Evolutionary conservation across 805 yeast genomes (phyloP).

Genomic region (Saccharomycopsis sp.): DNA sequence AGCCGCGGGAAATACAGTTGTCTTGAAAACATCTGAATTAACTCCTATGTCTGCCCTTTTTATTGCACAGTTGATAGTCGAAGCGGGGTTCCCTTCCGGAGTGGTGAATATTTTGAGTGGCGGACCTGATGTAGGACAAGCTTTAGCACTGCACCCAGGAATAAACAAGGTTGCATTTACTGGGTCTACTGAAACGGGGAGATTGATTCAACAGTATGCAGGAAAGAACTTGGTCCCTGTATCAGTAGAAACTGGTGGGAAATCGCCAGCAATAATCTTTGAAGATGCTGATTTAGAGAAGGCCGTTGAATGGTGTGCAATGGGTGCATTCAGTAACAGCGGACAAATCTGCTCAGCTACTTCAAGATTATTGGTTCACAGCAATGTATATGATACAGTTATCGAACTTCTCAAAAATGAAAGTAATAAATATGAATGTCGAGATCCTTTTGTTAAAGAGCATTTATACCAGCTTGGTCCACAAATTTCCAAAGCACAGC

Average conservation of each 20-base stretch:
- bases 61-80: conserved; percentile 36
- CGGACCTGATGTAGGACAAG: conserved; percentile 40
- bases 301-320: conserved; percentile 45
- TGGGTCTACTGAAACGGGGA: conserved; percentile 47
- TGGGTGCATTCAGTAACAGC: conserved; percentile 52
- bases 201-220: conserved; percentile 36
- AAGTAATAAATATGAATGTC: conserved; percentile 33
- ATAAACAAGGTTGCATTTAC: conserved; percentile 50
- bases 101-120: conserved; percentile 42
- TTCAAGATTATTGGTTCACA: conserved; percentile 52
- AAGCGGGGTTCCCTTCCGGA: conserved; percentile 45
- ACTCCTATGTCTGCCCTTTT: conserved; percentile 42
- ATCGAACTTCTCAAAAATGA: conserved; percentile 33
- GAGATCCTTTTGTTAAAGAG: conserved; percentile 41
- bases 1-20: conserved; percentile 42
- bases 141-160: conserved; percentile 37
- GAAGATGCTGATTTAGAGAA: conserved; percentile 41
- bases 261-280: conserved; percentile 41
- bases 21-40: conserved; percentile 43
- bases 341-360: conserved; percentile 65
- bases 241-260: conserved; percentile 48
- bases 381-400: conserved; percentile 45
- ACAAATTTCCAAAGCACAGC: conserved; percentile 45
- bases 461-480: conserved; percentile 43
- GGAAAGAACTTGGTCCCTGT: conserved; percentile 39